Conservation (phyloP, 2,329 filamentous ascomycete species). For the Alternaria sp. region DNA sequence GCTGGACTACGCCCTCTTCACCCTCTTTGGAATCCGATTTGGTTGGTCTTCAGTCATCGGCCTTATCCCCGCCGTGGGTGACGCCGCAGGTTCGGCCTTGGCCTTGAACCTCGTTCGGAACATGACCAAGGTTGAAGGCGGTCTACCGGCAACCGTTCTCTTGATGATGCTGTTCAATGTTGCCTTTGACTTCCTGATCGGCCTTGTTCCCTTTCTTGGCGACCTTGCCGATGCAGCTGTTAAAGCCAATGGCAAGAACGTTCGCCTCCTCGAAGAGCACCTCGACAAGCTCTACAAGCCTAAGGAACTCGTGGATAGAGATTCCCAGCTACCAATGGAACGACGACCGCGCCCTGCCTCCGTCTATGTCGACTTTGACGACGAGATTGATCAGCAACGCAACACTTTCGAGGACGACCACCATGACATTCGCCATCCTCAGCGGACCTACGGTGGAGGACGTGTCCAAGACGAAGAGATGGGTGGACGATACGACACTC, state of each 20-base stretch:
- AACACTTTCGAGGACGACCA: slow-evolving; percentile 34
- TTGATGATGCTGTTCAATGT: slow-evolving; percentile 84
- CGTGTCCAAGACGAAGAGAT: slow-evolving; percentile 46
- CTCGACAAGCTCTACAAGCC: slow-evolving; percentile 72
- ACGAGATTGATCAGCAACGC: slow-evolving; percentile 48
- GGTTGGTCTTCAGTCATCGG: slow-evolving; percentile 91
- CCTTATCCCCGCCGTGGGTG: slow-evolving; percentile 76
- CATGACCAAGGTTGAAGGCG: slow-evolving; percentile 78
- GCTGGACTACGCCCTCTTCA: slow-evolving; percentile 85
- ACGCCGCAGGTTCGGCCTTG: slow-evolving; percentile 54
- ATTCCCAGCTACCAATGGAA: slow-evolving; percentile 29
- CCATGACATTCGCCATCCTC: slow-evolving; percentile 41
- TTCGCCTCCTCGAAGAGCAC: slow-evolving; percentile 71
- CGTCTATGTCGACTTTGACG: slow-evolving; percentile 57
- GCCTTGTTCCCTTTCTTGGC: slow-evolving; percentile 78
- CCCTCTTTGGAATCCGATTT: slow-evolving; percentile 80
- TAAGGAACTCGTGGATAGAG: slow-evolving; percentile 35
- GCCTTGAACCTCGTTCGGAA: slow-evolving; percentile 74
- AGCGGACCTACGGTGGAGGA: slow-evolving; percentile 40
- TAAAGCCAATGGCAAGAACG: slow-evolving; percentile 80
- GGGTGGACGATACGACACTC: slow-evolving; percentile 37
- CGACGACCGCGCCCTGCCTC: slow-evolving; percentile 55
- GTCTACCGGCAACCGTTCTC: slow-evolving; percentile 69
- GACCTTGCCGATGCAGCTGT: slow-evolving; percentile 76
- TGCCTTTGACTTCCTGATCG: slow-evolving; percentile 74